Base-by-base conservation (phyloP, 345 rosid genomes). In the Gossypioides kirkii region DNA sequence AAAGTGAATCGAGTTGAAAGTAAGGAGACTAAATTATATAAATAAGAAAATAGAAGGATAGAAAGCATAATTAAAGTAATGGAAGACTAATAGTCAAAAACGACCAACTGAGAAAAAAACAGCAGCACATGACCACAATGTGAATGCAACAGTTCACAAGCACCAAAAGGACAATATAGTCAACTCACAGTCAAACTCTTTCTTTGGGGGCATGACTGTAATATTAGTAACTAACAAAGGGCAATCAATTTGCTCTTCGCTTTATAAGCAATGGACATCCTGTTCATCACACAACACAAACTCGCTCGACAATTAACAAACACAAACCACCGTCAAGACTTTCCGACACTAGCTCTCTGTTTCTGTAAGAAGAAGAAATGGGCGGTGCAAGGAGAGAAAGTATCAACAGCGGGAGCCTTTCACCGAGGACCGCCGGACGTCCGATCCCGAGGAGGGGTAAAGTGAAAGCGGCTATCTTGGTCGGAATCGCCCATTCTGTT, bases 361-460 rank as follows among this genome's bases (percentile, higher is more conserved):
- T 45, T 71, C 12, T 59, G 42, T 22, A 10, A 45, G 72, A 70
- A 55, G 60, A 10, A 12, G 62, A 25, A 58, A 58, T 58, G 62
- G 62, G 17, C 8, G 38, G 38, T 23, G 36, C 62, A 23, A 58
- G 38, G 17, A 58, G 10, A 58, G 73, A 38, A 32, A 68, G 59
- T 54, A 80, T 72, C 56, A 58, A 42, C 18, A 63, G 54, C 49
- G 75, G 43, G 18, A 11, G 68, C 43, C 0, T 22, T 42, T 50
- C 67, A 0, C 61, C 26, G 53, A 70, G 73, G 23, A 28, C 49
- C 13, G 54, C 53, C 3, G 50, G 82, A 20, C 86, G 87, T 41
- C 67, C 72, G 80, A 85, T 84, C 63, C 89, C 91, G 0, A 82
- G 70, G 77, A 77, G 91, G 72, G 91, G 89, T 17, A 80, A 81